Conservation (phyloP, 2,329 filamentous ascomycete species). For the Drechmeria coniospora region DNA sequence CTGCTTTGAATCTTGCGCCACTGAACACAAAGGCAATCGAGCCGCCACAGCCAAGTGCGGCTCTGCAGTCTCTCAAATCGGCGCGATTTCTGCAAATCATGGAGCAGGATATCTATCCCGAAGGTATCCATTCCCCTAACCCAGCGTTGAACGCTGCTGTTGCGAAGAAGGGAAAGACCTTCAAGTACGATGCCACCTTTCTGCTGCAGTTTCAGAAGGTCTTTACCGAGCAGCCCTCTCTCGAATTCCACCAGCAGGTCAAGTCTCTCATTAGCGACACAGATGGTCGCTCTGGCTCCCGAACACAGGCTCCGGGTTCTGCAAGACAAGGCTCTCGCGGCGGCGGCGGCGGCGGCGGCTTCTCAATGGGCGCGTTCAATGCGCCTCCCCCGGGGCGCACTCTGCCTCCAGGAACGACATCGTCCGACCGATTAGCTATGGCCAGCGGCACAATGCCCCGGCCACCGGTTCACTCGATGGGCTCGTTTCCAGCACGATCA, state of each 20-base stretch:
- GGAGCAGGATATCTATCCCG: conserved; percentile 65
- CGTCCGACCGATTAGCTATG: conserved; percentile 58
- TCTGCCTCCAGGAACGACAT: conserved; percentile 62
- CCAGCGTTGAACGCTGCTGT: conserved; percentile 74
- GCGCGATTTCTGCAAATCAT: conserved; percentile 76
- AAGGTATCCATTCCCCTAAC: conserved; percentile 76
- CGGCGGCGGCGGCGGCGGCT: conserved; percentile 30
- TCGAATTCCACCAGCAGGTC: conserved; percentile 86
- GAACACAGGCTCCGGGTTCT: conserved; percentile 39
- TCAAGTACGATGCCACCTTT: conserved; percentile 93
- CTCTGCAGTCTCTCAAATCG: conserved; percentile 83
- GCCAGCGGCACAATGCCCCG: conserved; percentile 36
- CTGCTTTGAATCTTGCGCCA: conserved; percentile 73
- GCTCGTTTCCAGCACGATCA: conserved; percentile 24
- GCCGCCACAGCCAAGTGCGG: conserved; percentile 82
- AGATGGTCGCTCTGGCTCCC: conserved; percentile 43
- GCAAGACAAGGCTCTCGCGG: conserved; percentile 36
- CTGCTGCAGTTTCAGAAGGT: conserved; percentile 90
- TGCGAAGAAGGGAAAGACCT: conserved; percentile 62
- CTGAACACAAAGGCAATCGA: conserved; percentile 74
- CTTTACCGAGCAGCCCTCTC: conserved; percentile 89
- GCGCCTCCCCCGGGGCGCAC: conserved; percentile 32
- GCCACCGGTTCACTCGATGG: conserved; percentile 24
- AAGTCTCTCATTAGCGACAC: conserved; percentile 71
- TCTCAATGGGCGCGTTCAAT: conserved; percentile 59